Conservation (phyloP, 2,329 filamentous ascomycete species). For the Fusarium chlamydosporum region DNA sequence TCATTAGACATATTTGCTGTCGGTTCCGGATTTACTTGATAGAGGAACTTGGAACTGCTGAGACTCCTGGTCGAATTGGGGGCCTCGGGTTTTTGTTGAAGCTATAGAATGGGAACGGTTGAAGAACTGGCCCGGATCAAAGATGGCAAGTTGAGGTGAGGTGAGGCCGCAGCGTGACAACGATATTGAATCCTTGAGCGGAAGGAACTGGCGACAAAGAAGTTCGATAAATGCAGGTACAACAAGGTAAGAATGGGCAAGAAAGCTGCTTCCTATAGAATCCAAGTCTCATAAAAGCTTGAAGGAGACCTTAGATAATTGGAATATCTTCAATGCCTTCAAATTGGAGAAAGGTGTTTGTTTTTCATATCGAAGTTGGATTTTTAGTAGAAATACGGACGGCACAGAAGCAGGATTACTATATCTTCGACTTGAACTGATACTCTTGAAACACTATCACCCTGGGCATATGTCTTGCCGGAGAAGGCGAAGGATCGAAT, state of each 20-base stretch:
- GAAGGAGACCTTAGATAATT: neutral
- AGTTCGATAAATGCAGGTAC: neutral
- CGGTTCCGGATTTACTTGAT: neutral
- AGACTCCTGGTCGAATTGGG: neutral
- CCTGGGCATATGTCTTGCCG: conserved; percentile 35
- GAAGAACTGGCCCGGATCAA: neutral
- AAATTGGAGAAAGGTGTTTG: conserved; percentile 12
- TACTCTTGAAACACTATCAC: conserved; percentile 48
- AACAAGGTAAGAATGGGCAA: neutral
- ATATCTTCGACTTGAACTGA: conserved; percentile 37
- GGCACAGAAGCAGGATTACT: conserved; percentile 8
- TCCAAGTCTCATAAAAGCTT: neutral
- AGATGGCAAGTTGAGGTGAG: neutral
- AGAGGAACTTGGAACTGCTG: neutral
- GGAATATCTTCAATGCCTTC: conserved; percentile 1
- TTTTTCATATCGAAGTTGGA: conserved; percentile 43
- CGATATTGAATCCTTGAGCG: neutral
- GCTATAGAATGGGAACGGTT: neutral
- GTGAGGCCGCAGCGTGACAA: neutral
- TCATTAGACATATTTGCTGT: conserved; percentile 48
- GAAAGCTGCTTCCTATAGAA: too few species aligned
- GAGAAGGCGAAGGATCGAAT: conserved; percentile 47
- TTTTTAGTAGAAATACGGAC: conserved; percentile 10
- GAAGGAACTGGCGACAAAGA: neutral
- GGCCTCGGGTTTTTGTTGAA: neutral